Evolutionary conservation across 2,329 filamentous ascomycete genomes (phyloP).

Genomic region (Calcarisporium arbuscula): DNA sequence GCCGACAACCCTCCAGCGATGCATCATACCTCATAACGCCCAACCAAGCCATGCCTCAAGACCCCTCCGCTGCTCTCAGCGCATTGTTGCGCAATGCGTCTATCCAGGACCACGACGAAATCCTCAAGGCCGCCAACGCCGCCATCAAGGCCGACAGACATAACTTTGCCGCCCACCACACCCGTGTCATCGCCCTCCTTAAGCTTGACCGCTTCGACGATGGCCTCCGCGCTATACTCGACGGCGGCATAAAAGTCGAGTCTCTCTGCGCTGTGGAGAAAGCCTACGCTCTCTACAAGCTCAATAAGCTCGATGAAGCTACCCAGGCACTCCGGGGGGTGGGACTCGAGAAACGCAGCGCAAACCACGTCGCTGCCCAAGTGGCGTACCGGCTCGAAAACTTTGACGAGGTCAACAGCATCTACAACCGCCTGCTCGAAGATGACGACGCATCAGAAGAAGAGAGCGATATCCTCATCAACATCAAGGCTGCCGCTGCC

Average conservation of each 20-base stretch:
- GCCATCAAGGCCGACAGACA: conserved; percentile 55
- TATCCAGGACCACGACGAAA: conserved; percentile 67
- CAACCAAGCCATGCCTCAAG: conserved; percentile 33
- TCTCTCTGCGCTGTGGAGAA: conserved; percentile 60
- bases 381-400: conserved; percentile 68
- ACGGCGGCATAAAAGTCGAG: conserved; percentile 55
- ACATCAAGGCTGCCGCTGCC: conserved; percentile 63
- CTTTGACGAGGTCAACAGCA: conserved; percentile 58
- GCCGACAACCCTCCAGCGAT: too few relatives aligned
- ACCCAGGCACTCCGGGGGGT: conserved; percentile 33
- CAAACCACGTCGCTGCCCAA: conserved; percentile 55
- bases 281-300: conserved; percentile 80
- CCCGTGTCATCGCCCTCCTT: conserved; percentile 66
- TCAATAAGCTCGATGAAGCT: conserved; percentile 63
- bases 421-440: conserved; percentile 55
- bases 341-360: conserved; percentile 25
- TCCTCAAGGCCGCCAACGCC: conserved; percentile 58
- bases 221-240: conserved; percentile 61
- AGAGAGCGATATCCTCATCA: conserved; percentile 70
- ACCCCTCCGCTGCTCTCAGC: conserved; percentile 44
- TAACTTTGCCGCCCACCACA: conserved; percentile 57
- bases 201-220: conserved; percentile 80
- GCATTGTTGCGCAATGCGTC: conserved; percentile 47
- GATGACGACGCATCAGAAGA: conserved; percentile 47
- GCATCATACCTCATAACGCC: conserved; percentile 13